Evolutionary conservation across 805 yeast species (phyloP), one percentile per base, ranked within the genome.

Genomic region (Myxozyma melibiosi): DNA sequence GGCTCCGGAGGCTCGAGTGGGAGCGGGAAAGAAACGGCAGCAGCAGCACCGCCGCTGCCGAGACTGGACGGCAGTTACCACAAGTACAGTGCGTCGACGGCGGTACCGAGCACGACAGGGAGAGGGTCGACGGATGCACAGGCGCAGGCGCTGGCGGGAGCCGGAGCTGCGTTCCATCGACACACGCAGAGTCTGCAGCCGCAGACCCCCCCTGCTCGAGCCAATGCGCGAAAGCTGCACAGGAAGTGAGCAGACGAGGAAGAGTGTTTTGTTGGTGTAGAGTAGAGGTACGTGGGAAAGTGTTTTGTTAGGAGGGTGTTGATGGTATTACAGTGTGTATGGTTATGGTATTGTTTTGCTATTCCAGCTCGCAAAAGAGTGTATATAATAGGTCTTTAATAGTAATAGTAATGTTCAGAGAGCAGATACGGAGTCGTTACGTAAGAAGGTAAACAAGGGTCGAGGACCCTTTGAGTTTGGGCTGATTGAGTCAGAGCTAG

Each of bases 161-260:
- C 53, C 2, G 53, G 46, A 13, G 39, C 46, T 7, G 53, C 53
- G 38, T 49, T 39, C 22, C 44, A 49, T 39, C 33, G 46, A 28
- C 46, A 49, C 28, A 37, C 43, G 28, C 51, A 35, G 35, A 37
- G 40, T 13, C 4, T 31, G n/a, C 40, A 45, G 24, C 18, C 28
- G 33, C 24, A n/a, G n/a, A n/a, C 24, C 22, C 9, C 9, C 2
- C 5, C 24, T 38, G 18, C n/a, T 38, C 28, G 27, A 39, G 28
- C 24, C 43, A 28, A n/a, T n/a, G 20, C 46, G 33, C 34, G 46
- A n/a, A 47, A 47, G 35, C n/a, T 47, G 25, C 42, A 24, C 11
- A 27, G 51, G 11, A 47, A 38, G 27, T 33, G 18, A n/a, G 46
- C 20, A 4, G 28, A 16, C 9, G 27, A 28, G 11, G n/a, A n/a